These are phyloP conservation scores for Pseudoperonospora humuli DNA, from an alignment of 352 stramenopile genomes.

Conservation along the genomic window DNA sequence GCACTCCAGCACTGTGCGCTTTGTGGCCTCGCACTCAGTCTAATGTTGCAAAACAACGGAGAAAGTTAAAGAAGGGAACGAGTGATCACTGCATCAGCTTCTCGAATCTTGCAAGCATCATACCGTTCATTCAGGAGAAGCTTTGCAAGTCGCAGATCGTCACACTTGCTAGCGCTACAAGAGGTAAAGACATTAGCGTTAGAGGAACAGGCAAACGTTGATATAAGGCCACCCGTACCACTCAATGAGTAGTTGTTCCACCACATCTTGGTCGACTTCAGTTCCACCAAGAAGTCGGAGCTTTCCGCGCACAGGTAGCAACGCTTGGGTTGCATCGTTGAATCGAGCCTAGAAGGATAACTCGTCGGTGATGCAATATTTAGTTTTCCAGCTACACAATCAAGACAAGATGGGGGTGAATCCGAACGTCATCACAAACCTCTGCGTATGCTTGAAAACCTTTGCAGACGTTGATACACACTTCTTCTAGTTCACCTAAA, in stretches of 20 bases:
- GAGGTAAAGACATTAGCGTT: neutral
- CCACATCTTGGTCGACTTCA: slow-evolving; percentile 58
- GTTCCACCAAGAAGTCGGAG: slow-evolving; percentile 68
- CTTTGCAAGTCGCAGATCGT: slow-evolving; percentile 59
- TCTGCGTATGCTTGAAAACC: slow-evolving; percentile 65
- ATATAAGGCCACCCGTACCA: slow-evolving; percentile 31
- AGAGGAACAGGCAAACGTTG: neutral
- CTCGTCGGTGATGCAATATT: neutral
- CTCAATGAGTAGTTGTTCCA: slow-evolving; percentile 72
- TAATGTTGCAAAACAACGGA: slow-evolving; percentile 10
- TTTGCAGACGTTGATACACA: slow-evolving; percentile 50
- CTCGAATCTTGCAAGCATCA: neutral
- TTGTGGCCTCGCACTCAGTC: slow-evolving; percentile 60
- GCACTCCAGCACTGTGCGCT: slow-evolving; percentile 77
- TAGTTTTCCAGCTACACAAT: neutral
- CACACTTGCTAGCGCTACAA: slow-evolving; percentile 54
- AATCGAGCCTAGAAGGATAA: slow-evolving; percentile 31
- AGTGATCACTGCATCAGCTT: neutral
- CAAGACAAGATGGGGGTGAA: neutral
- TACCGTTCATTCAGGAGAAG: slow-evolving; percentile 81
- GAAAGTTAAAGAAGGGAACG: neutral
- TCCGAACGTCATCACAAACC: slow-evolving; percentile 23
- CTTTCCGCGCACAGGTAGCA: slow-evolving; percentile 58
- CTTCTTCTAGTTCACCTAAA: slow-evolving; percentile 31
- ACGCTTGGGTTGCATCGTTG: slow-evolving; percentile 39